Percentiles rank a stretch among this genome's conserved stretches.
Conservation (phyloP, 306 rosid species). For the Chamaecrista fasciculata region DNA sequence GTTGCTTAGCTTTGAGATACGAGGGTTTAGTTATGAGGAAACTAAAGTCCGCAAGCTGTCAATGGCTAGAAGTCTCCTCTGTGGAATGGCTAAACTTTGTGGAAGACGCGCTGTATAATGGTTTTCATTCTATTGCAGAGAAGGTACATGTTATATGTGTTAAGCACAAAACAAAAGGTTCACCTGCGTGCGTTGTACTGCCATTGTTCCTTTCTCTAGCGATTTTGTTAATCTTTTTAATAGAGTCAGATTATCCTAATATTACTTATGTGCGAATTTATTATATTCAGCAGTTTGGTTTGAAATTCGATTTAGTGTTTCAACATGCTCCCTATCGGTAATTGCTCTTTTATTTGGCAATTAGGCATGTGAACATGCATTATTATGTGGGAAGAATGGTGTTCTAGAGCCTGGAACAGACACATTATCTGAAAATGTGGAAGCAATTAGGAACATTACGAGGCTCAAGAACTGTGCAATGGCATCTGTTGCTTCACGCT, state of each 20-base stretch:
- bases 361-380: constrained; percentile 75
- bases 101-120: constrained; percentile 50
- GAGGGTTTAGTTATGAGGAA: constrained; percentile 78
- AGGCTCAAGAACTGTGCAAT: constrained; percentile 55
- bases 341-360: constrained; percentile 23
- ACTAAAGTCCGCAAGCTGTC: constrained; percentile 43
- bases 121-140: constrained; percentile 58
- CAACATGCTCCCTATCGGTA: not conserved
- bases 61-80: constrained; percentile 57
- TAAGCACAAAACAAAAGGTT: not conserved
- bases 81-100: constrained; percentile 69
- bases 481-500: constrained; percentile 51
- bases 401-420: constrained; percentile 33
- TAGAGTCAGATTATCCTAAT: not conserved
- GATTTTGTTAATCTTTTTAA: not conserved
- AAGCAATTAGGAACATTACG: constrained; percentile 41
- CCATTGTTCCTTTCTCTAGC: not conserved
- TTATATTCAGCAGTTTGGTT: not conserved
- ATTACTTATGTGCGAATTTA: not conserved
- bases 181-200: not conserved
- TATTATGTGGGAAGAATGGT: constrained; percentile 40
- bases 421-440: constrained; percentile 27
- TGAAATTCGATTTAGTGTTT: constrained; percentile 6
- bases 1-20: constrained; percentile 85
- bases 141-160: constrained; percentile 37